Evolutionary conservation across 805 yeast species (phyloP), one percentile per base, ranked within the genome.

Genomic region (Blastobotrys mokoenaii): DNA sequence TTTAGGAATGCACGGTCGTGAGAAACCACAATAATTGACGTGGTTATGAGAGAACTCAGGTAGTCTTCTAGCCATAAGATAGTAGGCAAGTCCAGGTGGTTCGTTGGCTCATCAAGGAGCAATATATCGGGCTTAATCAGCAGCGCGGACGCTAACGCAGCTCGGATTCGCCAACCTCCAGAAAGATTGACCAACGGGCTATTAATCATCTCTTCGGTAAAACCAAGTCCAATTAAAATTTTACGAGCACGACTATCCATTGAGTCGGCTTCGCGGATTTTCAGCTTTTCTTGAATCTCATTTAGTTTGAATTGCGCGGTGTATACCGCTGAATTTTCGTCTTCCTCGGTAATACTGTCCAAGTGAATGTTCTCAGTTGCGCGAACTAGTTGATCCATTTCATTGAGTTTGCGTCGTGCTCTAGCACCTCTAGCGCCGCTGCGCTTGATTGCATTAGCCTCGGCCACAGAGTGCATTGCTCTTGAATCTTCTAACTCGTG

Each of bases 91-190:
- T 93, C 97, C 76, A 90, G 78, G 71, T 90, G 98, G 71, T 90
- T 90, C 53, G 98, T 90, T 64, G 98, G 97, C 77, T 90, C 98
- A 69, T 90, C 97, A 61, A 90, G 75, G 55, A 90, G 73, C 59
- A 90, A 74, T 46, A 90, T 89, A 68, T 90, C 98, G 30, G 97
- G 97, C 66, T 81, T 86, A 86, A 88, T 84, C 57, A 90, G 73
- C 96, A 90, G 88, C 32, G 97, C 98, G 70, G 97, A 82, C 14
- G 97, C 98, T 58, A 90, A 74, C 68, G 88, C 97, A 55, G 93
- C 76, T 70, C 93, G 93, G 97, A 90, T 93, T 69, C 90, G 89
- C 98, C 98, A 90, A 66, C 98, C 98, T 66, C 98, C 98, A 39
- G 96, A 86, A 48, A 90, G 72, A 1, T 97, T 84, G 32, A 96